Base-by-base conservation (phyloP, 495 filamentous ascomycete genomes). In the Rusavskia elegans region DNA sequence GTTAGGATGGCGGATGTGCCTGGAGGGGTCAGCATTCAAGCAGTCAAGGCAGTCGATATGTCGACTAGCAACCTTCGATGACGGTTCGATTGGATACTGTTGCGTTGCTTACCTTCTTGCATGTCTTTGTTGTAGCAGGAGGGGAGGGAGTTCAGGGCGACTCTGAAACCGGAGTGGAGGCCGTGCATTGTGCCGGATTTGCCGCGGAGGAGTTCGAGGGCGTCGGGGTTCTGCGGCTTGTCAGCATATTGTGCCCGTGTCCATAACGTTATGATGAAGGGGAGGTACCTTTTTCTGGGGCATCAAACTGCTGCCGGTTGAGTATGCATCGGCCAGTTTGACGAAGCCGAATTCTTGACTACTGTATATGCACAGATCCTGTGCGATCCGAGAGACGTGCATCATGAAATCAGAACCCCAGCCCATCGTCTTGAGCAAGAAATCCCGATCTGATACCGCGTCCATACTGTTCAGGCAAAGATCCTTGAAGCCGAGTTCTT, bases 181-280 rank as follows among this genome's bases (percentile, higher is more conserved):
- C 90, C 90, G 8, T 85, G 76, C 83, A 95, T 88, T 59, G 89
- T 82, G 2, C 88, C 88, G 35, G 77, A 71, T 72, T 96, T 96
- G 17, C 89, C 90, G 5, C 90, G 77, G 30, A 97, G 73, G 45
- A 97, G 78, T 66, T 96, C 90, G 32, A 96, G 70, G 53, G 76
- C 80, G 67, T 98, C 89, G 45, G 78, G 73, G 64, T 85, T 83
- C 64, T 73, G 72, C 61, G 45, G 1, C 13, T 2, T 6, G 13
- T 39, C n/a, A n/a, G n/a, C n/a, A n/a, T n/a, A n/a, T n/a, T n/a
- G n/a, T n/a, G n/a, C n/a, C n/a, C n/a, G n/a, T n/a, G n/a, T n/a
- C n/a, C n/a, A n/a, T n/a, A n/a, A n/a, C n/a, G n/a, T n/a, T n/a
- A n/a, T n/a, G n/a, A 27, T 27, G 25, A 27, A 51, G 5, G 11